Evolutionary conservation across 441 rosid species (phyloP).

Genomic region (Corymbia citriodora): DNA sequence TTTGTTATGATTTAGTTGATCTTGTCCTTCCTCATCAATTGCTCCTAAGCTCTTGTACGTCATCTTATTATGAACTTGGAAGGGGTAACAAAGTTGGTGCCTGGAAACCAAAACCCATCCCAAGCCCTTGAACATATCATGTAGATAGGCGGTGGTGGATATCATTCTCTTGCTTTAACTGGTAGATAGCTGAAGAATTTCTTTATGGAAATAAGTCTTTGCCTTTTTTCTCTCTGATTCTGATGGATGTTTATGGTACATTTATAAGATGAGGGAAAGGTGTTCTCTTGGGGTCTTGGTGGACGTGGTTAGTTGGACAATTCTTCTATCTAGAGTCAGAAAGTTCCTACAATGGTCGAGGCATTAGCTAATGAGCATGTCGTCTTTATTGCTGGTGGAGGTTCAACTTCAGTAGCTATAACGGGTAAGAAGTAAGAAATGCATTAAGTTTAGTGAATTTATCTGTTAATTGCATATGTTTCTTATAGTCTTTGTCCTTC

Average conservation of each 20-base stretch:
- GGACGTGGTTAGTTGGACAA: conserved; percentile 89
- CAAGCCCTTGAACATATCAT: conserved; percentile 46
- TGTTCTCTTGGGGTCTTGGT: conserved; percentile 94
- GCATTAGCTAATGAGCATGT: conserved; percentile 56
- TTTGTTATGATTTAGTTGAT: background rate
- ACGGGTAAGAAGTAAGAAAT: conserved; percentile 35
- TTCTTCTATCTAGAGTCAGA: conserved; percentile 47
- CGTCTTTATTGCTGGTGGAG: conserved; percentile 68
- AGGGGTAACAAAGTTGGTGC: conserved; percentile 77
- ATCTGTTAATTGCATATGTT: background rate
- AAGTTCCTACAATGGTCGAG: conserved; percentile 47
- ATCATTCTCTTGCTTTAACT: conserved; percentile 86
- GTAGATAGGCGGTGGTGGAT: conserved; percentile 86
- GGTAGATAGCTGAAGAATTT: conserved; percentile 28
- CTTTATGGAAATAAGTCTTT: background rate
- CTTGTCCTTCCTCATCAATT: no score
- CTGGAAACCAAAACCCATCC: conserved; percentile 77
- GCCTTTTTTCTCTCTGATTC: background rate
- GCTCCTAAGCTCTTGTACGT: no score
- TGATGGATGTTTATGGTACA: conserved; percentile 8
- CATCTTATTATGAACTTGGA: conserved; percentile 61
- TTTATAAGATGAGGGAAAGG: conserved; percentile 64
- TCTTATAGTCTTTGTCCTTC: background rate
- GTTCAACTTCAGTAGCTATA: conserved; percentile 81
- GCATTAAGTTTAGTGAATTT: background rate